Conservation (phyloP, 495 filamentous ascomycete genomes). For the Penicillium longicatenatum region DNA sequence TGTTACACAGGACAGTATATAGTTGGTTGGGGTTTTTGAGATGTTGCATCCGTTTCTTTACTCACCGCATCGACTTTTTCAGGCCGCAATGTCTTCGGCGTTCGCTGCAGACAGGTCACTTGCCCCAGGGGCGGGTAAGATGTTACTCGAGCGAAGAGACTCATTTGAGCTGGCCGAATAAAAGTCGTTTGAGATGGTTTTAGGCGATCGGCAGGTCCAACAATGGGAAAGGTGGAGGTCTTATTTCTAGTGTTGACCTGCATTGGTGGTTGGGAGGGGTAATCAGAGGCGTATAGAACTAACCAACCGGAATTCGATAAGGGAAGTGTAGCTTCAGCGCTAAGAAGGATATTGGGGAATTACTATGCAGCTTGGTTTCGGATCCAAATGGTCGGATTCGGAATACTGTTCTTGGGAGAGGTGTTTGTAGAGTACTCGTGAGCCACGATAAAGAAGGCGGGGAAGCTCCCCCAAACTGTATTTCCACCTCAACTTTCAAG, state of each 20-base stretch:
- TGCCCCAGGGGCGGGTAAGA: conserved; percentile 71
- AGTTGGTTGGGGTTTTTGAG: not conserved
- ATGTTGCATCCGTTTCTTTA: not conserved
- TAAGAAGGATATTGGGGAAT: not conserved
- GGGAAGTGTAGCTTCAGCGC: not conserved
- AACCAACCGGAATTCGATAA: not conserved
- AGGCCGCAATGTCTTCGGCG: conserved; percentile 24
- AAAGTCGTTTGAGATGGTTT: conserved; percentile 32
- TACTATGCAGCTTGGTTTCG: not conserved
- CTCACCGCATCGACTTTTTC: conserved; percentile 35
- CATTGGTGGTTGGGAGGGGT: conserved; percentile 24
- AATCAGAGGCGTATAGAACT: not conserved
- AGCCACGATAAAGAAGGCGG: conserved; percentile 21
- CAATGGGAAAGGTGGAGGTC: conserved; percentile 28
- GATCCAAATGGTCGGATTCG: not conserved
- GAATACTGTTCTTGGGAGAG: not conserved
- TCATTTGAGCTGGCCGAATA: conserved; percentile 47
- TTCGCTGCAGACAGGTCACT: conserved; percentile 57
- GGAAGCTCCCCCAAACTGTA: conserved; percentile 13
- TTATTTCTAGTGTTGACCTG: conserved; percentile 18
- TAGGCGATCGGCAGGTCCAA: conserved; percentile 13
- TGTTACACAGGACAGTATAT: not conserved
- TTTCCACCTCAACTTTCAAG: not conserved
- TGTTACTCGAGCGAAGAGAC: conserved; percentile 53
- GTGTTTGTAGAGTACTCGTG: not conserved